Percentiles rank a stretch among this genome's conserved stretches.
These are phyloP conservation scores for Kodamaea nitidulidarum DNA, from an alignment of 805 yeast species.

Conservation along the genomic window DNA sequence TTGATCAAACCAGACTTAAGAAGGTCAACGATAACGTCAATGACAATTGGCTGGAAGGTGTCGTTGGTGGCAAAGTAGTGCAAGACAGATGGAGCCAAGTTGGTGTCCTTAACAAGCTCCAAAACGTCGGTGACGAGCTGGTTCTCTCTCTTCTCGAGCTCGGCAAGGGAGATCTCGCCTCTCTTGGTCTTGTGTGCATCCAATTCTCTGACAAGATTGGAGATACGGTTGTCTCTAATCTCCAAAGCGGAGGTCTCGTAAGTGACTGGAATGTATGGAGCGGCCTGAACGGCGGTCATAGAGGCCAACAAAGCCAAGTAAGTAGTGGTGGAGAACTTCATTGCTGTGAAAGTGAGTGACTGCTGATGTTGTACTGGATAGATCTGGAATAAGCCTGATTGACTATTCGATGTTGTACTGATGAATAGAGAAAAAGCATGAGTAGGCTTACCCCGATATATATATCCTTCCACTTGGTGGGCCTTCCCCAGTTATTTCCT, in stretches of 20 bases:
- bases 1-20: constrained; percentile 31
- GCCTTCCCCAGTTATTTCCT: neutral
- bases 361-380: neutral
- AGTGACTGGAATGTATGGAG: constrained; percentile 25
- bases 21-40: constrained; percentile 25
- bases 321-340: constrained; percentile 32
- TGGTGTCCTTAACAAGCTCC: constrained; percentile 32
- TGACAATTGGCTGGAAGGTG: constrained; percentile 25
- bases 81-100: constrained; percentile 33
- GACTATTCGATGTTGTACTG: neutral
- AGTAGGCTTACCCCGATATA: neutral
- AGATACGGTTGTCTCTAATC: constrained; percentile 14
- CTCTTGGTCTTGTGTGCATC: constrained; percentile 26
- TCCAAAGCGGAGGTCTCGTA: constrained; percentile 7
- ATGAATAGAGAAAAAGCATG: neutral
- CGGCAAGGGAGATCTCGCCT: constrained; percentile 19
- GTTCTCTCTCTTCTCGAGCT: constrained; percentile 34
- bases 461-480: neutral
- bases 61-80: constrained; percentile 28
- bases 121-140: constrained; percentile 38
- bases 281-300: constrained; percentile 27
- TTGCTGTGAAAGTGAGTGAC: constrained; percentile 10
- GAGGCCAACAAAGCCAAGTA: constrained; percentile 26
- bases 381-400: neutral
- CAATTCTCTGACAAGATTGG: constrained; percentile 20